Evolutionary conservation across 345 rosid genomes (phyloP), one percentile per base, ranked within the genome.

Genomic region (Brassica incana): DNA sequence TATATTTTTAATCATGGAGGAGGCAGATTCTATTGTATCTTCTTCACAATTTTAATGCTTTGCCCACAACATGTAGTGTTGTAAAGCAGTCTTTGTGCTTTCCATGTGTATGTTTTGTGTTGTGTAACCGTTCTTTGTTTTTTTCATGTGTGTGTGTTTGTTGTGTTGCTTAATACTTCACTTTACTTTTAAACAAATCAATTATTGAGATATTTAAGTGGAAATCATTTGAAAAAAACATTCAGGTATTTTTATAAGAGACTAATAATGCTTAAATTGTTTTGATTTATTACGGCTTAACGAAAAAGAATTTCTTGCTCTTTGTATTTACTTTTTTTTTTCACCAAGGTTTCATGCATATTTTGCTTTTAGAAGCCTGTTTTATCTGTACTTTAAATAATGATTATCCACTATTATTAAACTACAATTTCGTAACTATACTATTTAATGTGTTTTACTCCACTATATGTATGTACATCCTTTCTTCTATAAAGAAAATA

Each of bases 41-140:
- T 67, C 74, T 35, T 73, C 69, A 61, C 9, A 73, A 50, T 73
- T 65, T 60, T 45, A 73, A 73, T 79, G 74, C 65, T 73, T 79
- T 79, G 64, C 74, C 64, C 40, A 73, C 69, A 43, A 73, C 3
- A 78, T 65, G 54, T 43, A 14, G 77, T 73, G 82, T 72, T 73
- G 73, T 79, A 79, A 74, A 73, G 82, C 35, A 68, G 43, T 32
- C 45, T 61, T 74, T 79, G 60, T 68, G 82, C 74, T 54, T 6
- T 16, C 10, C 25, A 50, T 45, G 56, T 48, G 56, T 14, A 14
- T 15, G 58, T 54, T 25, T 52, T 52, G 59, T 54, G 60, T 54
- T 48, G 50, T 43, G 54, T 48, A 14, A 48, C 1, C 54, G 14
- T 12, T 48, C 54, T 48, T 48, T 12, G 54, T 14, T 12, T 14